Evolutionary conservation across 2,329 filamentous ascomycete species (phyloP).

Genomic region (Nectriaceae sp.): DNA sequence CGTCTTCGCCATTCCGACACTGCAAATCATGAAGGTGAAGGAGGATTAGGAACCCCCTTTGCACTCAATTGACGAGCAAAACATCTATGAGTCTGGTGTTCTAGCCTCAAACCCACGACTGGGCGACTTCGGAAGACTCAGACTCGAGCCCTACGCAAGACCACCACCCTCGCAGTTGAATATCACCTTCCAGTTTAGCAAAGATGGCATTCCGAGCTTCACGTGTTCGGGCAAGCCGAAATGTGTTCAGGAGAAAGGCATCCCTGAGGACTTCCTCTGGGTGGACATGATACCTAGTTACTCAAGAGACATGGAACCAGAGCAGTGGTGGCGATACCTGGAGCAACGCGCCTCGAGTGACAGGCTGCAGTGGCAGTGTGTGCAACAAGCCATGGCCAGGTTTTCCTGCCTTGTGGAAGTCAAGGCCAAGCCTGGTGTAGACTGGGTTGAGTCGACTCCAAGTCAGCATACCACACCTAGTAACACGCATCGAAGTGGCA

Average conservation of each 20-base stretch:
- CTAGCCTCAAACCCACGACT: no score
- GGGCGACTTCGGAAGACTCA: conserved; percentile 14
- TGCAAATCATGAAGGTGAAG: conserved; percentile 17
- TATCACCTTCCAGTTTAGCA: conserved; percentile 21
- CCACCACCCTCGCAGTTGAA: conserved; percentile 8
- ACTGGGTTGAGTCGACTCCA: not conserved
- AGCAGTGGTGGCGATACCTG: conserved; percentile 17
- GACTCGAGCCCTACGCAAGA: conserved; percentile 4
- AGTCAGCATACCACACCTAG: no score
- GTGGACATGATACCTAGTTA: conserved; percentile 5
- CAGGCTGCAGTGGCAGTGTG: not conserved
- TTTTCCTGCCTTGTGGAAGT: not conserved
- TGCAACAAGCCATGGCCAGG: not conserved
- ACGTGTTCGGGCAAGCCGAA: conserved; percentile 15
- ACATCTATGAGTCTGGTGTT: not conserved
- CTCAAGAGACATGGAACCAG: not conserved
- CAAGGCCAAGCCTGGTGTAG: not conserved
- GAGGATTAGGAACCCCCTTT: conserved; percentile 23
- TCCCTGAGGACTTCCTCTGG: conserved; percentile 22
- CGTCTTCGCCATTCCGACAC: conserved; percentile 21
- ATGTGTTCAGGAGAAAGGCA: not conserved
- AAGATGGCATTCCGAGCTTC: conserved; percentile 25
- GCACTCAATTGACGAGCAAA: not conserved
- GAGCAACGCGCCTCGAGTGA: conserved; percentile 1
- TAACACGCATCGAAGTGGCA: no score